These are phyloP conservation scores for Tetrahymena borealis DNA, from an alignment of 73 alveolate genomes.

Conservation along the genomic window DNA sequence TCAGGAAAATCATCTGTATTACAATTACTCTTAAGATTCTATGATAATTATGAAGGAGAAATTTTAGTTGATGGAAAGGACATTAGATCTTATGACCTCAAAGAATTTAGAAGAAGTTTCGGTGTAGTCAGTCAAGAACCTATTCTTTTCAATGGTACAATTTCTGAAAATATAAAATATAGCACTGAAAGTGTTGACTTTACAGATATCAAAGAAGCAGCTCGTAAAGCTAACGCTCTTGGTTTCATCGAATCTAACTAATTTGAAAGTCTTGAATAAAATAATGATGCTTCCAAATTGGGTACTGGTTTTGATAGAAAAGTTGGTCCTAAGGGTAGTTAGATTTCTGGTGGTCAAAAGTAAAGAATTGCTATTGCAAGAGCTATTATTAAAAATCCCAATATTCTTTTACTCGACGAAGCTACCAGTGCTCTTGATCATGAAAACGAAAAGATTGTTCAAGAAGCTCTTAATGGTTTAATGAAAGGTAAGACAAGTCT, in stretches of 20 bases:
- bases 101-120: slow-evolving; percentile 52
- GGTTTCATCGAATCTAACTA: slow-evolving; percentile 14
- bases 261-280: not conserved
- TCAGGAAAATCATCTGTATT: slow-evolving; percentile 77
- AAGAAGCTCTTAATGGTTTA: slow-evolving; percentile 25
- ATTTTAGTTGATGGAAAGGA: slow-evolving; percentile 67
- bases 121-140: slow-evolving; percentile 91
- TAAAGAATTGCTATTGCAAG: slow-evolving; percentile 52
- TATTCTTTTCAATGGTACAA: slow-evolving; percentile 67
- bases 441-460: slow-evolving; percentile 8
- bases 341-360: slow-evolving; percentile 55
- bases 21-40: slow-evolving; percentile 61
- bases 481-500: slow-evolving; percentile 51
- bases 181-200: slow-evolving; percentile 30
- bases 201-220: slow-evolving; percentile 73
- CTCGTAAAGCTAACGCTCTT: slow-evolving; percentile 62
- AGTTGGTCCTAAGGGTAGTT: slow-evolving; percentile 43
- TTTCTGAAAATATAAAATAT: slow-evolving; percentile 73
- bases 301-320: slow-evolving; percentile 17
- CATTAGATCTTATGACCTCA: slow-evolving; percentile 50
- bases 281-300: not conserved
- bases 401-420: slow-evolving; percentile 47
- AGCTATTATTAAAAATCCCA: slow-evolving; percentile 42
- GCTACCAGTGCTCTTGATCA: slow-evolving; percentile 54
- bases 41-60: slow-evolving; percentile 64